Evolutionary conservation across 352 stramenopile genomes (phyloP).

Genomic region (Pythium myriotylum): DNA sequence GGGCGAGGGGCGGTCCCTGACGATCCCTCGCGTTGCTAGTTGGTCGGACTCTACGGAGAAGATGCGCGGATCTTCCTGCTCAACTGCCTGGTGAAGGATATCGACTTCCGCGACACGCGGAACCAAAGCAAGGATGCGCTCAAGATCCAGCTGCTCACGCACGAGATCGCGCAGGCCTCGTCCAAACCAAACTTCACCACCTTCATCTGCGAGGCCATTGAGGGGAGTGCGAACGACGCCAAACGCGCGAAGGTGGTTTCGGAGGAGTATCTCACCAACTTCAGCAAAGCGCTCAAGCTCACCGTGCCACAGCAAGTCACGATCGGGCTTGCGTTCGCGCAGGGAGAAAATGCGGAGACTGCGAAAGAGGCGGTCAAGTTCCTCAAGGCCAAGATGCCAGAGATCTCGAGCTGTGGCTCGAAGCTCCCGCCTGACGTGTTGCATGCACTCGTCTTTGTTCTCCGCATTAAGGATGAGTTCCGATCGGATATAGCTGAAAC

Average conservation of each 20-base stretch:
- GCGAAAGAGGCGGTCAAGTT: slow-evolving; percentile 72
- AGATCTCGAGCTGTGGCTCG: slow-evolving; percentile 78
- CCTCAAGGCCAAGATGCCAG: slow-evolving; percentile 79
- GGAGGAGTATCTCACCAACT: slow-evolving; percentile 79
- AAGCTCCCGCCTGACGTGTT: slow-evolving; percentile 87
- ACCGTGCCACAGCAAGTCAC: slow-evolving; percentile 87
- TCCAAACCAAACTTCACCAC: slow-evolving; percentile 90
- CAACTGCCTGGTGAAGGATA: slow-evolving; percentile 90
- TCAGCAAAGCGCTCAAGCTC: slow-evolving; percentile 83
- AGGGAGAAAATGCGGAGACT: slow-evolving; percentile 65
- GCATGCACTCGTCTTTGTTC: slow-evolving; percentile 79
- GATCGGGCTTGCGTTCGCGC: slow-evolving; percentile 78
- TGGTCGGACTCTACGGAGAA: slow-evolving; percentile 91
- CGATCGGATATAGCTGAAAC: slow-evolving; percentile 72
- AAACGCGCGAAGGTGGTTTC: slow-evolving; percentile 52
- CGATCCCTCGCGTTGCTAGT: slow-evolving; percentile 32
- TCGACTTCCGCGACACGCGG: slow-evolving; percentile 87
- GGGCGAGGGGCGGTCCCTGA: background rate
- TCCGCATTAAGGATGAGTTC: slow-evolving; percentile 83
- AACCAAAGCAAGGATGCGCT: slow-evolving; percentile 84
- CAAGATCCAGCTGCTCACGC: slow-evolving; percentile 89
- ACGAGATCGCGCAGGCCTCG: slow-evolving; percentile 89
- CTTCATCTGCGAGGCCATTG: slow-evolving; percentile 87
- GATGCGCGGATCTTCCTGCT: slow-evolving; percentile 91
- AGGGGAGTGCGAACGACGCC: slow-evolving; percentile 53